These are phyloP conservation scores for Penicillium daleae DNA, from an alignment of 495 filamentous ascomycete species.

Conservation along the genomic window DNA sequence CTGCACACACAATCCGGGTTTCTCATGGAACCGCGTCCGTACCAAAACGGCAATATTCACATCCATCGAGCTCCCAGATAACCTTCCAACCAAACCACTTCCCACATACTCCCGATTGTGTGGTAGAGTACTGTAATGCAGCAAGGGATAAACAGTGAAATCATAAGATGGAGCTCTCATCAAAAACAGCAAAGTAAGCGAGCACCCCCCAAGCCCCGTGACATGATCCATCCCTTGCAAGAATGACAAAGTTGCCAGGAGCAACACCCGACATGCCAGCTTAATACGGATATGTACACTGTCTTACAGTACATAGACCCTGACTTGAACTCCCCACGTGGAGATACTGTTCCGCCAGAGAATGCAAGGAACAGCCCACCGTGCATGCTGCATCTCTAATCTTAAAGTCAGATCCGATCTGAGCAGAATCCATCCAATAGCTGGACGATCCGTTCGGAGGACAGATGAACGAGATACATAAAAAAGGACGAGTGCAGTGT, in stretches of 20 bases:
- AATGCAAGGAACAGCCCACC: conserved; percentile 22
- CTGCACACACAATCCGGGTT: too few species aligned
- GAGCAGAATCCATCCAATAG: background rate
- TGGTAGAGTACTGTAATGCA: conserved; percentile 14
- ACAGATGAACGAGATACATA: too few species aligned
- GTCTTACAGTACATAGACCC: background rate
- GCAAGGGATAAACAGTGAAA: conserved; percentile 25
- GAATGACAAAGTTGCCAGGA: conserved; percentile 19
- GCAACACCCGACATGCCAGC: conserved; percentile 21
- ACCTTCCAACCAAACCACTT: background rate
- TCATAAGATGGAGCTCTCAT: conserved; percentile 14
- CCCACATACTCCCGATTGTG: conserved; percentile 19
- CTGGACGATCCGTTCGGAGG: background rate
- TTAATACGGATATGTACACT: background rate
- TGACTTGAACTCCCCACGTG: conserved; percentile 23
- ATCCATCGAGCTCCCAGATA: too few species aligned
- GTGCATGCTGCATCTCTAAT: background rate
- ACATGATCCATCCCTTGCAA: conserved; percentile 16
- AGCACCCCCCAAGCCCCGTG: conserved; percentile 1
- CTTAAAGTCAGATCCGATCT: conserved; percentile 1
- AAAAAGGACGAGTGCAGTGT: too few species aligned
- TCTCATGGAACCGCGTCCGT: too few species aligned
- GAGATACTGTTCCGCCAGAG: background rate
- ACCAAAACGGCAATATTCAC: too few species aligned
- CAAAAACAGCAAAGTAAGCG: conserved; percentile 21